phyloP scores from a whole-genome alignment of 1,284 basidiomycete species.

The Ustanciosporium gigantosporum region DNA sequence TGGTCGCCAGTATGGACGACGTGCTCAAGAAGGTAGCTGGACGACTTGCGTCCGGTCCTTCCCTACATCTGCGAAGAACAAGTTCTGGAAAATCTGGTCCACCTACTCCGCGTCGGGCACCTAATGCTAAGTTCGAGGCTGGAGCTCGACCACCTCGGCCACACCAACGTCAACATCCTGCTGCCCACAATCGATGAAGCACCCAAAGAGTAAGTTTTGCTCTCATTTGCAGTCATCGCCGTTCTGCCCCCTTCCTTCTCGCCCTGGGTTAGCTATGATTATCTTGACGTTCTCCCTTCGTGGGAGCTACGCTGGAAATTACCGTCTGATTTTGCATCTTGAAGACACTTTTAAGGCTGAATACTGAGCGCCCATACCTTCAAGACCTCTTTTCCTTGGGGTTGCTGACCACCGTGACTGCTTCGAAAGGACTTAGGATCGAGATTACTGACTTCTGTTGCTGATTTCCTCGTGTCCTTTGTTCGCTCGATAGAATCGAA shows the following conservation, averaged over 20 bases:
- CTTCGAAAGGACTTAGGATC: no score
- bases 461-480: no score
- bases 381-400: neutral
- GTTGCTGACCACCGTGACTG: neutral
- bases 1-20: constrained; percentile 9
- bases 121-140: no score
- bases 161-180: neutral
- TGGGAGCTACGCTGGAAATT: constrained; percentile 56
- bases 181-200: neutral
- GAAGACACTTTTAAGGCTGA: constrained; percentile 52
- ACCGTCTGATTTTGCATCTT: constrained; percentile 53
- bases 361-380: constrained; percentile 37
- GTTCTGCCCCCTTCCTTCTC: neutral
- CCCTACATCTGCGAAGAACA: neutral
- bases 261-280: constrained; percentile 11
- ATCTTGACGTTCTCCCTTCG: constrained; percentile 25
- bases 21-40: no score
- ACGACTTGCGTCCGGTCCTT: neutral
- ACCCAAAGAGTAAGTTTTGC: no score
- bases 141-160: no score
- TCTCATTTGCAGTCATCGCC: neutral
- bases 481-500: neutral
- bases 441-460: no score
- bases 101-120: no score
- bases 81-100: no score